Evolutionary conservation across 805 yeast genomes (phyloP), one percentile per base, ranked within the genome.

Genomic region (Cyberlindnera euphorbiiphila): DNA sequence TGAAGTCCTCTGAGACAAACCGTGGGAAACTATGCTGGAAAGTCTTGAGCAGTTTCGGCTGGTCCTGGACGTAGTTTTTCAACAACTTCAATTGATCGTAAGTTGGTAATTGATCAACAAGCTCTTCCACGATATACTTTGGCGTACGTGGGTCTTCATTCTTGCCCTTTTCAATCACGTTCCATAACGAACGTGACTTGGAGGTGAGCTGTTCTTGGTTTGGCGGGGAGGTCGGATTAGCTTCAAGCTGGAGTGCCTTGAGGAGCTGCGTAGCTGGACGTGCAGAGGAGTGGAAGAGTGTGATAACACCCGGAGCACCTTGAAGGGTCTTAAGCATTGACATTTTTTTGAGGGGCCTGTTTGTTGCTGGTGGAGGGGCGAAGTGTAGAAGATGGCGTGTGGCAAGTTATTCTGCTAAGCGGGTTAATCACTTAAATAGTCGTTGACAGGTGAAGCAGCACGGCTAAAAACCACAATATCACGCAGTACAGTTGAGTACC

Each of bases 291-390:
- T 59, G 54, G 31, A 70, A 74, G 25, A 74, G 39, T 4, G 78
- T 65, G 35, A 74, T 64, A 2, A 65, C 61, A 14, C 77, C 68
- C 2, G 76, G 71, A 15, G 64, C 59, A 12, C 47, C 43, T 46
- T 72, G 77, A 9, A 72, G 49, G 4, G 76, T 60, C 46, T 56
- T 70, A 39, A 73, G 62, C 68, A 72, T 62, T 6, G 77, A 69
- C 76, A 71, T 33, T 20, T 15, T 25, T 11, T 12, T 30, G 9
- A n/a, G n/a, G n/a, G n/a, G n/a, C n/a, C n/a, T n/a, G n/a, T n/a
- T n/a, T n/a, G n/a, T n/a, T n/a, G n/a, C n/a, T n/a, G n/a, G n/a
- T n/a, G n/a, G n/a, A n/a, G n/a, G n/a, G n/a, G n/a, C n/a, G n/a
- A n/a, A n/a, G n/a, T n/a, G n/a, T n/a, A n/a, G n/a, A n/a, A n/a